Base-by-base conservation (phyloP, 2,329 filamentous ascomycete species). In the Exutisphaerella laricina region DNA sequence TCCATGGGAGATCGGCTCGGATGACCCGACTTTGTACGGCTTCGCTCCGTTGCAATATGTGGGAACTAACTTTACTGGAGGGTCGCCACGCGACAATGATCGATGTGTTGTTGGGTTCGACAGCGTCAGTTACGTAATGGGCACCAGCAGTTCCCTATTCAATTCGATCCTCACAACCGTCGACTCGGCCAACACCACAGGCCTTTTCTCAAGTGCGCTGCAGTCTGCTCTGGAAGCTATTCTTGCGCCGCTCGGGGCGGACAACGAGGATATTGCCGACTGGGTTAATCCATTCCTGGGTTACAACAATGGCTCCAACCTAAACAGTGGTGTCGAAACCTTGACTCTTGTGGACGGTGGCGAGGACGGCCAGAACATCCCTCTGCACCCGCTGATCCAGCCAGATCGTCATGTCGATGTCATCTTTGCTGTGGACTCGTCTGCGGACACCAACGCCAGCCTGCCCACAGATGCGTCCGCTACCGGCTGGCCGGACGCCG, bases 141-240 rank as follows among this genome's bases (percentile, higher is more conserved):
- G 88, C 38, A 94, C 88, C 0, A 88, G 83, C 16, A 87, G 82
- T 1, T 84, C 85, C 0, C 73, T 95, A 2, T 95, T 95, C 74
- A 95, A 94, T 67, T 72, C 80, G 56, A 77, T 85, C 56, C 66
- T 94, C 13, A 70, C 88, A 3, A 66, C 78, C 8, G 70, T 90
- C 42, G 75, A 86, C 51, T 63, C 61, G 25, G 56, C 61, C 4
- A 58, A 63, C 7, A 63, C 65, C 16, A 64, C 67, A 18, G 60
- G 75, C 2, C 60, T 69, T 1, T 45, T 62, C 25, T 42, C 49
- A 2, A 60, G 58, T 4, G 63, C 74, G 22, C 64, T 87, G 26
- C 70, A 73, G 38, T 56, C 69, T 4, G 72, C 74, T 14, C 55
- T 85, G 10, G 59, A 63, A 3, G 53, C 64, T 14, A 61, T 88